Evolutionary conservation across 192 early-diverging fungal genomes (phyloP).

Genomic region (Borealophlyctis nickersoniae): DNA sequence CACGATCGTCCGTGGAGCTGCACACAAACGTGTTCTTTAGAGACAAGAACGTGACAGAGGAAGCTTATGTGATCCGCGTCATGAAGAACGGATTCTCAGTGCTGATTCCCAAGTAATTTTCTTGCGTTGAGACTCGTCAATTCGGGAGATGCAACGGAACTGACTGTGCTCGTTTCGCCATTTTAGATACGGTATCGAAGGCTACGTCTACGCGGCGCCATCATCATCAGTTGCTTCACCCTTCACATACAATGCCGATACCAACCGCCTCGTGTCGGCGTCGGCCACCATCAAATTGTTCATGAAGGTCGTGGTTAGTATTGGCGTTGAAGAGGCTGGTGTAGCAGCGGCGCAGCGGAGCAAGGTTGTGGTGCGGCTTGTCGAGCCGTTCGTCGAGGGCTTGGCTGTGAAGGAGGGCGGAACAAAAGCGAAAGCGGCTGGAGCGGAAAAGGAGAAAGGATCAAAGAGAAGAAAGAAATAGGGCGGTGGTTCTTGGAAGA

Average conservation of each 20-base stretch:
- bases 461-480: too few relatives aligned
- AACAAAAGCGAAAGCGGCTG: too few relatives aligned
- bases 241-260: conserved; percentile 33
- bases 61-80: conserved; percentile 86
- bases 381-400: conserved; percentile 47
- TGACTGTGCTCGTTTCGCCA: too few relatives aligned
- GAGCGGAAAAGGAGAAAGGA: too few relatives aligned
- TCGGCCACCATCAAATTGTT: conserved; percentile 69
- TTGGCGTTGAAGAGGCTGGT: conserved; percentile 57
- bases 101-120: conserved; percentile 73
- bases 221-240: conserved; percentile 11
- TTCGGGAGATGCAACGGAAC: not conserved
- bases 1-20: conserved; percentile 90
- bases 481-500: too few relatives aligned
- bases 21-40: conserved; percentile 97
- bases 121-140: not conserved
- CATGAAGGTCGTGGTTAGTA: conserved; percentile 72
- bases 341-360: conserved; percentile 34
- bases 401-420: conserved; percentile 30
- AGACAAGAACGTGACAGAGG: conserved; percentile 80
- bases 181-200: conserved; percentile 87
- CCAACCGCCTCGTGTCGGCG: conserved; percentile 32
- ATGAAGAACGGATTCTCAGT: conserved; percentile 94
- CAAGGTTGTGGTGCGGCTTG: conserved; percentile 43
- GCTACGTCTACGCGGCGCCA: conserved; percentile 64